A percentile compares a stretch with the other conserved stretches of the same genome.
Conservation (phyloP, 202 grass and related monocot genomes). For the Dendrocalamus latiflorus region DNA sequence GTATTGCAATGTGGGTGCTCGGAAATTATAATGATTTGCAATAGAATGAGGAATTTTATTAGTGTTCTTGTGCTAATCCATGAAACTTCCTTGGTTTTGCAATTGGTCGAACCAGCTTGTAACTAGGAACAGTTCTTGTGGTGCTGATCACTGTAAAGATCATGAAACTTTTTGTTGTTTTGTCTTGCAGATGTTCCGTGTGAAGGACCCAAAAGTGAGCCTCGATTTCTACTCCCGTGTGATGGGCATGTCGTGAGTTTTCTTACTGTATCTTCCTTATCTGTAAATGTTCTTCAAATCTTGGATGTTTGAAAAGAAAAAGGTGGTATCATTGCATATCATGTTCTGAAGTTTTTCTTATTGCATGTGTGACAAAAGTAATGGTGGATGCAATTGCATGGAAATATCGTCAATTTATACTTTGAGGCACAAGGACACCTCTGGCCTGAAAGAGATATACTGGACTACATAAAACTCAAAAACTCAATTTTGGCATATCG, state of each 20-base stretch:
- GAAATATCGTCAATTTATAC: background rate
- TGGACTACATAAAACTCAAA: background rate
- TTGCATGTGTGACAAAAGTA: background rate
- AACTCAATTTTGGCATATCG: background rate
- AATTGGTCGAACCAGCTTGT: background rate
- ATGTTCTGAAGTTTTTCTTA: background rate
- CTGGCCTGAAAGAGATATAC: background rate
- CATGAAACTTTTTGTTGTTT: background rate
- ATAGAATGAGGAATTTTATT: background rate
- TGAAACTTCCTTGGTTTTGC: background rate
- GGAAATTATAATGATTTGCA: background rate
- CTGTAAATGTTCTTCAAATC: background rate
- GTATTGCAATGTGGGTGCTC: background rate
- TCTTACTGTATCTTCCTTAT: background rate
- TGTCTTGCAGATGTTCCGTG: constrained; percentile 75
- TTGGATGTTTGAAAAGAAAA: background rate
- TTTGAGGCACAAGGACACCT: background rate
- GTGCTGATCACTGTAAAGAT: background rate
- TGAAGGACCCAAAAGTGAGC: constrained; percentile 96
- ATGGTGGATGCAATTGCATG: background rate
- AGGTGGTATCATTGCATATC: background rate
- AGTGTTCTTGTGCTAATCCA: background rate
- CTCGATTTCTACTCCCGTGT: constrained; percentile 94
- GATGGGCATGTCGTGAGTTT: constrained; percentile 95
- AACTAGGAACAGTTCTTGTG: background rate